Percentiles rank a stretch among this genome's conserved stretches.
phyloP scores from a whole-genome alignment of 2,329 filamentous ascomycete species.

The Botrytis pseudocinerea region DNA sequence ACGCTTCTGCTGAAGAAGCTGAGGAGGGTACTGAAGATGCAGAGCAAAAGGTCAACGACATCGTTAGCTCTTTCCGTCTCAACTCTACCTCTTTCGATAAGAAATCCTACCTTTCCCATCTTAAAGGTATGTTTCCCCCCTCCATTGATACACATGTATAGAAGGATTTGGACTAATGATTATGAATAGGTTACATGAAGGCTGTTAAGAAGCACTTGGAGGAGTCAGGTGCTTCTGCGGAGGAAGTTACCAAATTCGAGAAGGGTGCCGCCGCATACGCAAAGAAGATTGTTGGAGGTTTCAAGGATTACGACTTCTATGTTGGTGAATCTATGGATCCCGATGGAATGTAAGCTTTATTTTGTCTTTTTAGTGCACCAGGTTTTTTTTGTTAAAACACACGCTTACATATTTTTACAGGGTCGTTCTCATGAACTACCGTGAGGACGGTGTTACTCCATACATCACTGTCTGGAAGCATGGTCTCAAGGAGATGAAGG shows the following conservation, averaged over 20 bases:
- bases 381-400: conserved; percentile 5
- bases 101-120: conserved; percentile 78
- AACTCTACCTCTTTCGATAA: conserved; percentile 79
- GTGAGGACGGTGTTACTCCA: conserved; percentile 90
- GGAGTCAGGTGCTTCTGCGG: conserved; percentile 60
- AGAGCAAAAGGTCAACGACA: conserved; percentile 80
- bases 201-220: conserved; percentile 71
- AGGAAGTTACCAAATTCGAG: conserved; percentile 77
- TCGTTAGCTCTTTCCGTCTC: conserved; percentile 89
- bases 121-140: conserved; percentile 69
- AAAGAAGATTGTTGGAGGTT: conserved; percentile 79
- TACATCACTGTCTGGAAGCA: conserved; percentile 95
- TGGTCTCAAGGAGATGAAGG: conserved; percentile 85
- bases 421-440: conserved; percentile 94
- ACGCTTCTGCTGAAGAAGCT: conserved; percentile 89
- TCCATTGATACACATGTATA: not conserved
- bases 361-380: not conserved
- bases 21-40: conserved; percentile 69
- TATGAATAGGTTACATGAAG: conserved; percentile 82
- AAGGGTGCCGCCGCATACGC: conserved; percentile 69
- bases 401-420: conserved; percentile 46
- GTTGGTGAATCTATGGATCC: conserved; percentile 90
- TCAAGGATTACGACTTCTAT: conserved; percentile 96
- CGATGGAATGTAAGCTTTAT: conserved; percentile 78
- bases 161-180: not conserved